Percentiles rank a stretch among this genome's conserved stretches.
Evolutionary conservation across 495 filamentous ascomycete genomes (phyloP).

Genomic region (Lepidopterella palustris): DNA sequence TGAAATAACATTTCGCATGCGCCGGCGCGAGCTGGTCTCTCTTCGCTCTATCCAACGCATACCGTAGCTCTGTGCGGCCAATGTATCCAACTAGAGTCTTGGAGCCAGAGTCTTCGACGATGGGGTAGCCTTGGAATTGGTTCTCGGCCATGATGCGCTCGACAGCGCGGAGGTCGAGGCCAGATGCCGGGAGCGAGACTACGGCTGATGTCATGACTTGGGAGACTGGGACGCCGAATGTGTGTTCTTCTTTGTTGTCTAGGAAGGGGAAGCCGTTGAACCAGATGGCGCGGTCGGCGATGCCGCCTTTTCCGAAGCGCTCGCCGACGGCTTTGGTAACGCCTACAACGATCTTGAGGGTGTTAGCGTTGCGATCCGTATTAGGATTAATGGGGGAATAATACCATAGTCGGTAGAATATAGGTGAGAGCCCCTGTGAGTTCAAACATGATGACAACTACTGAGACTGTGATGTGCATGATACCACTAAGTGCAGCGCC

Average conservation of each 20-base stretch:
- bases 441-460: constrained; percentile 98
- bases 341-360: constrained; percentile 77
- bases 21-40: constrained; percentile 64
- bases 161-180: constrained; percentile 65
- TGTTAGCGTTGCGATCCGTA: no score
- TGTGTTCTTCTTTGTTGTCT: constrained; percentile 97
- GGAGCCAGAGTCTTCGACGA: constrained; percentile 67
- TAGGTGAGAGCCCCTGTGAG: constrained; percentile 91
- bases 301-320: constrained; percentile 88
- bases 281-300: constrained; percentile 98
- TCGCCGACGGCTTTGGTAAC: constrained; percentile 93
- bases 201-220: constrained; percentile 84
- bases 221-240: constrained; percentile 91
- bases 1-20: constrained; percentile 72
- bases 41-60: constrained; percentile 82
- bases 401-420: constrained; percentile 91
- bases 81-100: constrained; percentile 85
- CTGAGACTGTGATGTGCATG: constrained; percentile 94
- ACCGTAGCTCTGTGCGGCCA: constrained; percentile 86
- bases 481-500: constrained; percentile 94
- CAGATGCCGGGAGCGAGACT: constrained; percentile 63
- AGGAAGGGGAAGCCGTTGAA: constrained; percentile 97
- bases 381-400: no score
- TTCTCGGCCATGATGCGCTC: constrained; percentile 71
- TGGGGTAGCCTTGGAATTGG: constrained; percentile 91